Percentiles rank a stretch among this genome's conserved stretches.
Conservation (phyloP, 768 basidiomycete species). For the Hygrophorus russula region DNA sequence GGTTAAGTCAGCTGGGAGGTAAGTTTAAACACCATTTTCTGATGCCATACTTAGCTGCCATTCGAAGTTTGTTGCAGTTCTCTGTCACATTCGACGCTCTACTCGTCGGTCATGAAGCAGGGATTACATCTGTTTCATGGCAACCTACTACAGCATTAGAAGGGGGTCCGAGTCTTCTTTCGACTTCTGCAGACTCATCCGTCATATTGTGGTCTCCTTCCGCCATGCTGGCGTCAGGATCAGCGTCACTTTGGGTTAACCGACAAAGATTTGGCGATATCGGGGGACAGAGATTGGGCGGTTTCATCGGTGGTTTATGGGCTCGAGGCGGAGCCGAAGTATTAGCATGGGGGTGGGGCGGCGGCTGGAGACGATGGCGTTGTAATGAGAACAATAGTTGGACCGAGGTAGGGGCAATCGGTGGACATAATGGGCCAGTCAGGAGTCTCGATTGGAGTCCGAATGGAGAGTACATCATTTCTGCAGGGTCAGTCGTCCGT, state of each 20-base stretch:
- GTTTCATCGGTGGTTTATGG: conserved; percentile 91
- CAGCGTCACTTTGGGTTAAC: conserved; percentile 80
- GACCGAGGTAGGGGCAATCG: conserved; percentile 68
- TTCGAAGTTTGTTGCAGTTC: conserved; percentile 36
- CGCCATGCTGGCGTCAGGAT: conserved; percentile 24
- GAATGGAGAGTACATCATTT: conserved; percentile 74
- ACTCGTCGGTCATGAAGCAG: conserved; percentile 91
- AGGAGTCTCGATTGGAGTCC: conserved; percentile 83
- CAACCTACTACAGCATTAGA: conserved; percentile 26
- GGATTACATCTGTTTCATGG: conserved; percentile 86
- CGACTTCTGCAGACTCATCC: conserved; percentile 91
- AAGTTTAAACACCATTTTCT: conserved; percentile 9
- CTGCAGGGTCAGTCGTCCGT: conserved; percentile 51
- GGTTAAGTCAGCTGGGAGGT: conserved; percentile 41
- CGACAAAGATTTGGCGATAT: conserved; percentile 88
- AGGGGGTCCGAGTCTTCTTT: conserved; percentile 53
- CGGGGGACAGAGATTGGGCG: conserved; percentile 82
- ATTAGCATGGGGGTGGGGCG: conserved; percentile 88
- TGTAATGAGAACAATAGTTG: conserved; percentile 35
- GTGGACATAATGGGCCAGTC: conserved; percentile 78
- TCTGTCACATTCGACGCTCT: conserved; percentile 89
- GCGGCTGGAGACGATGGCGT: conserved; percentile 86
- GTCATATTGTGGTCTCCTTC: conserved; percentile 91
- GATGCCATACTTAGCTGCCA: background rate
- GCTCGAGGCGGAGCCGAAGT: conserved; percentile 47